Conservation (phyloP, 2,329 filamentous ascomycete genomes). For the Zasmidium angulare region DNA sequence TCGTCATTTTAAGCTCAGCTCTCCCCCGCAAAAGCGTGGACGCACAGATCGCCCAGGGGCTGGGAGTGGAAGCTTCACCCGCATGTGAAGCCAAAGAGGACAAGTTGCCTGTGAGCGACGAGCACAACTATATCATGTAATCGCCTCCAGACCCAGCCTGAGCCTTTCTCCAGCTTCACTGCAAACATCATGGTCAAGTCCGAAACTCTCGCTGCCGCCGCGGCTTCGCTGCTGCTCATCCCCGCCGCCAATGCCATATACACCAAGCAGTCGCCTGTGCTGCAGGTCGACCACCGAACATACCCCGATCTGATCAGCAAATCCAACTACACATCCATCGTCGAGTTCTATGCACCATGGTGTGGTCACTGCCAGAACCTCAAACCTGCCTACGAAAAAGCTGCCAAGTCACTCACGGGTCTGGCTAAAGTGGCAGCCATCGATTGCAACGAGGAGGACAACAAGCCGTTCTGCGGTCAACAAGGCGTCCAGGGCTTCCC, state of each 20-base stretch:
- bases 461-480: conserved; percentile 80
- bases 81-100: conserved; percentile 12
- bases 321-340: conserved; percentile 72
- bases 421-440: conserved; percentile 92
- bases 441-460: conserved; percentile 90
- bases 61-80: neutral
- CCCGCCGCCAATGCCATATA: conserved; percentile 73
- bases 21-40: neutral
- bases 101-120: conserved; percentile 16
- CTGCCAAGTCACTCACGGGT: conserved; percentile 82
- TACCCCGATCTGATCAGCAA: conserved; percentile 82
- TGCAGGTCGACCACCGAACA: conserved; percentile 75
- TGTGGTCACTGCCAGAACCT: conserved; percentile 96
- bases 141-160: neutral
- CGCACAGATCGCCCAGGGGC: neutral
- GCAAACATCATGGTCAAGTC: conserved; percentile 22
- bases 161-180: neutral
- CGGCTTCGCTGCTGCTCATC: conserved; percentile 66
- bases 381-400: conserved; percentile 93
- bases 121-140: conserved; percentile 1
- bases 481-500: conserved; percentile 95
- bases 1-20: neutral
- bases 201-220: conserved; percentile 51
- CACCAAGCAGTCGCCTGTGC: conserved; percentile 78
- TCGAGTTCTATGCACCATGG: conserved; percentile 89